Base-by-base conservation (phyloP, 257 asterid species). In the Eustoma russellianum region DNA sequence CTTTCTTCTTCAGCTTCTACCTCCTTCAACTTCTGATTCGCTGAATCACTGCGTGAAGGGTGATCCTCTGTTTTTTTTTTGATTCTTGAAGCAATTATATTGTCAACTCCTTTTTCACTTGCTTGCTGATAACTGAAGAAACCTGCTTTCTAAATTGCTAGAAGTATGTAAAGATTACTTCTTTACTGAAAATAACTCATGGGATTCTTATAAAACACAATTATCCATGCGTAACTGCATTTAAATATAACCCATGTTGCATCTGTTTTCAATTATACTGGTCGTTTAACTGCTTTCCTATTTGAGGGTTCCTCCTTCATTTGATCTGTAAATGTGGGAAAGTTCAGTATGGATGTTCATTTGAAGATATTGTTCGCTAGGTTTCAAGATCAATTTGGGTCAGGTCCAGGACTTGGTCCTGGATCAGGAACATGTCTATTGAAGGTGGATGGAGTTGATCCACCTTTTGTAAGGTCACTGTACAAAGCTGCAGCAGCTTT, bases 331-430 rank as follows among this genome's bases (percentile, higher is more conserved):
- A 12, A 48, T 13, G 38, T 62, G 57, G 35, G 12, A 12, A 17
- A 7, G 15, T 11, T 41, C 7, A 35, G 53, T 48, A 77, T 77
- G 83, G 83, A 78, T 30, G 64, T 61, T 61, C 86, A 78, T 64
- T 66, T 81, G 46, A 76, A 73, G 66, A 61, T 41, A 40, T n/a
- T 73, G 46, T 78, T 81, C 62, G 59, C 72, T 8, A 73, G 86
- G 47, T 76, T 62, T 41, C 76, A 74, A 13, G 75, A 75, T 11
- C 86, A 81, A 44, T 81, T 81, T 65, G 86, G 83, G 59, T 66
- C 76, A 53, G 83, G 90, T 17, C 81, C 74, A 0, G 83, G 83
- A 8, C 83, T 81, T 13, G 89, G 86, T 5, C 86, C 86, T 17
- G 74, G 79, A 63, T 75, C 77, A 33, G 79, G 78, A 54, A 67